Conservation (phyloP, 352 stramenopile genomes). For the Hyaloperonospora arabidopsidis region DNA sequence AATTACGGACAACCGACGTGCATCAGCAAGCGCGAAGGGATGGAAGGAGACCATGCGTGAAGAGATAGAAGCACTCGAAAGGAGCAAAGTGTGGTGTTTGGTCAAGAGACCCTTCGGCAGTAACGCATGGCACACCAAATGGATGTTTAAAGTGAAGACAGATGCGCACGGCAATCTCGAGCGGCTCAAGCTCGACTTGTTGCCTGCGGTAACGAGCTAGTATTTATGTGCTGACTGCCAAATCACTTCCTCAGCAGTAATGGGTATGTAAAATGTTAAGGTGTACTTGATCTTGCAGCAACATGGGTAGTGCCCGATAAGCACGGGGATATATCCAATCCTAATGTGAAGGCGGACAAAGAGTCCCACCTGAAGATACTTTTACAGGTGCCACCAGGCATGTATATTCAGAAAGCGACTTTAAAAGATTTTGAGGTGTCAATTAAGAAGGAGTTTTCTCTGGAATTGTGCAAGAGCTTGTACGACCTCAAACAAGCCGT, state of each 20-base stretch:
- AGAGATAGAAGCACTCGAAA: too few species aligned
- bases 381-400: not conserved
- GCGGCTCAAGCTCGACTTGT: not conserved
- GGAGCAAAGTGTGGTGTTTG: not conserved
- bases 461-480: constrained; percentile 4
- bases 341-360: not conserved
- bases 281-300: not conserved
- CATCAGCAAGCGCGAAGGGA: too few species aligned
- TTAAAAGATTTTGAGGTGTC: not conserved
- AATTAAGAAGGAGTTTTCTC: not conserved
- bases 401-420: not conserved
- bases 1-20: too few species aligned
- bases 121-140: not conserved
- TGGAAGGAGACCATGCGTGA: too few species aligned
- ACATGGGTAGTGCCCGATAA: not conserved
- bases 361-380: not conserved
- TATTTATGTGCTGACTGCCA: not conserved
- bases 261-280: not conserved
- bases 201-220: not conserved
- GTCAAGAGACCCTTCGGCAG: not conserved
- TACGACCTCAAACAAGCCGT: constrained; percentile 32
- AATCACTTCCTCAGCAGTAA: not conserved
- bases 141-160: not conserved
- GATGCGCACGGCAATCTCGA: not conserved
- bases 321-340: too few species aligned